These are phyloP conservation scores for Isoetes taiwanensis DNA, from an alignment of 75 land plant species.

Conservation along the genomic window DNA sequence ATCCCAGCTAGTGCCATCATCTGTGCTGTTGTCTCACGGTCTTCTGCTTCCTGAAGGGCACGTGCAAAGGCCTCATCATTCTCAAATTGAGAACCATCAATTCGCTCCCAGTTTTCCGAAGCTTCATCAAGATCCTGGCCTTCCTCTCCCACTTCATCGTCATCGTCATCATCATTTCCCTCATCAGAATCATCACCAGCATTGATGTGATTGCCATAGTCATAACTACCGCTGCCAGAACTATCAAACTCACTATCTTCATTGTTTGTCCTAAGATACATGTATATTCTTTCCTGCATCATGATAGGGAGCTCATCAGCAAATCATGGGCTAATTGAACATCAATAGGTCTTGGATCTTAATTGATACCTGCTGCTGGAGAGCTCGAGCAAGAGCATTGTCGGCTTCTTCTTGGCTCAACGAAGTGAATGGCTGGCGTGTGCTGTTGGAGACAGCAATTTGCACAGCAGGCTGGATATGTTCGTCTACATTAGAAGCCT, in stretches of 20 bases:
- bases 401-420: constrained; percentile 82
- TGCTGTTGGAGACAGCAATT: no score
- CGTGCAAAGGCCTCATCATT: constrained; percentile 89
- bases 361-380: constrained; percentile 66
- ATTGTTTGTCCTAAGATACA: constrained; percentile 48
- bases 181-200: constrained; percentile 3
- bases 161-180: constrained; percentile 12
- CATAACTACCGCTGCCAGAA: neutral
- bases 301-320: neutral
- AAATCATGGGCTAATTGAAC: neutral
- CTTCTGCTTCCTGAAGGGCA: constrained; percentile 83
- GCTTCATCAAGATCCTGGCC: constrained; percentile 14
- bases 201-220: constrained; percentile 3
- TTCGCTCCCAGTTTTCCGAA: constrained; percentile 14
- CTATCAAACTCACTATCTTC: constrained; percentile 19
- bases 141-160: constrained; percentile 11
- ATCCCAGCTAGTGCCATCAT: constrained; percentile 68
- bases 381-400: constrained; percentile 75
- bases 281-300: constrained; percentile 75
- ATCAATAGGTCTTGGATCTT: neutral
- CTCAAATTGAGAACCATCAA: constrained; percentile 48
- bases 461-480: no score
- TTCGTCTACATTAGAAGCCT: no score
- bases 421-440: constrained; percentile 70
- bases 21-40: constrained; percentile 54